These are phyloP conservation scores for Fusarium torreyae DNA, from an alignment of 2,329 filamentous ascomycete genomes.

Conservation along the genomic window DNA sequence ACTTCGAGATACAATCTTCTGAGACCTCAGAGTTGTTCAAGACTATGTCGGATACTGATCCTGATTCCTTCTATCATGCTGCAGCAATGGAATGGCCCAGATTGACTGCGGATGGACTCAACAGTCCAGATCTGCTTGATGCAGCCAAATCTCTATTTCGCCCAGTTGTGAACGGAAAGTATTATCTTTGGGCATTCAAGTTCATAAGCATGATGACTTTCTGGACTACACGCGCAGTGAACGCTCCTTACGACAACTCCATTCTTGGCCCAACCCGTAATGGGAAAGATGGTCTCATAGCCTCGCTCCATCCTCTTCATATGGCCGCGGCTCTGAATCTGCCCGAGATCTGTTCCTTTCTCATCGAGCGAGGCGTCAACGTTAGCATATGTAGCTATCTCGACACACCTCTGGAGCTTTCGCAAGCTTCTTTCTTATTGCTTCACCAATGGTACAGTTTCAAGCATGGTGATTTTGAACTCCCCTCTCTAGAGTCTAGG, in stretches of 20 bases:
- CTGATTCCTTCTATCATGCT: not conserved
- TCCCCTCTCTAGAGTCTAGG: too few species aligned
- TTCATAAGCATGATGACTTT: too few species aligned
- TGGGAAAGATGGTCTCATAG: too few species aligned
- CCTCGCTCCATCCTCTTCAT: not conserved
- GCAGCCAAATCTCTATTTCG: not conserved
- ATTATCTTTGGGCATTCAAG: too few species aligned
- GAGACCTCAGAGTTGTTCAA: too few species aligned
- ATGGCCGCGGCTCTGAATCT: not conserved
- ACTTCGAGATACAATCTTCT: not conserved
- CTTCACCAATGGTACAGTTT: too few species aligned
- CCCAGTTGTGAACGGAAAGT: too few species aligned
- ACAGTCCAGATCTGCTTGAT: rapidly evolving
- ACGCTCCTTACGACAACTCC: too few species aligned
- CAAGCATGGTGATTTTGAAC: too few species aligned
- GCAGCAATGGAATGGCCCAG: not conserved
- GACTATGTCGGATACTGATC: too few species aligned
- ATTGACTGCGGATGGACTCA: not conserved
- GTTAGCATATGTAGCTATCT: not conserved
- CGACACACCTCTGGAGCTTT: not conserved
- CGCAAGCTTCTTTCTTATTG: not conserved
- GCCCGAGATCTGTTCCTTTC: not conserved
- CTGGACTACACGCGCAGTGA: too few species aligned
- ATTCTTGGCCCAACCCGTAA: too few species aligned
- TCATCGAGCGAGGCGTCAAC: not conserved